phyloP scores from a whole-genome alignment of 2,329 filamentous ascomycete genomes.

The Penicillium griseofulvum region DNA sequence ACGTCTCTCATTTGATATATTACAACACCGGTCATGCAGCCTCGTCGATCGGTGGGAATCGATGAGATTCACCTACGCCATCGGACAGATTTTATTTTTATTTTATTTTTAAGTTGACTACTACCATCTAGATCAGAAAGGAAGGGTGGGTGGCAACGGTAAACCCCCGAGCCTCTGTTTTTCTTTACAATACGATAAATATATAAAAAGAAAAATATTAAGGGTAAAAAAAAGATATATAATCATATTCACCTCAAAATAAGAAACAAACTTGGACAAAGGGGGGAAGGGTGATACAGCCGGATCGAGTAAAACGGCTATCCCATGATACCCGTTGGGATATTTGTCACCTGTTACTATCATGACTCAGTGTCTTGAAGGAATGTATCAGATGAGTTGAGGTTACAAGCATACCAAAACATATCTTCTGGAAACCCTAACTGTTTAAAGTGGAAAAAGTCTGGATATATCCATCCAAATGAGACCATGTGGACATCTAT shows the following conservation, averaged over 20 bases:
- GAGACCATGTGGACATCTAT: slow-evolving; percentile 15
- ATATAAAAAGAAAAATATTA: not conserved
- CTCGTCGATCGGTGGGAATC: slow-evolving; percentile 42
- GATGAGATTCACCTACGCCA: slow-evolving; percentile 37
- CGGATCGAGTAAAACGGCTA: slow-evolving; percentile 24
- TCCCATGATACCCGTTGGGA: slow-evolving; percentile 24
- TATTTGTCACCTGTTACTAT: slow-evolving; percentile 25
- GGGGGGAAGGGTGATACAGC: slow-evolving; percentile 28
- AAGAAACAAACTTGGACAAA: slow-evolving; percentile 19
- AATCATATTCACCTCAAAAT: not conserved
- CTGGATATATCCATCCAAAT: slow-evolving; percentile 14
- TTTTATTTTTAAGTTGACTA: slow-evolving; percentile 7
- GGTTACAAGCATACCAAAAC: slow-evolving; percentile 22
- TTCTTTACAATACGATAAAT: slow-evolving; percentile 7
- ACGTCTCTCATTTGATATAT: slow-evolving; percentile 47
- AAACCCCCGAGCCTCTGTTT: slow-evolving; percentile 21
- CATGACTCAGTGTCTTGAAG: slow-evolving; percentile 23
- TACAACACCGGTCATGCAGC: slow-evolving; percentile 46
- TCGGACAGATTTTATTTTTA: slow-evolving; percentile 24
- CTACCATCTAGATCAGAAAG: slow-evolving; percentile 4
- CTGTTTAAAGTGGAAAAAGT: not conserved
- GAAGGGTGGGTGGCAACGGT: slow-evolving; percentile 16
- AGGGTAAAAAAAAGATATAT: not conserved
- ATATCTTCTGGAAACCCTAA: slow-evolving; percentile 15
- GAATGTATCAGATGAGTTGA: slow-evolving; percentile 28